A percentile compares a stretch with the other conserved stretches of the same genome.
phyloP scores from a whole-genome alignment of 2,329 filamentous ascomycete genomes.

The Fusarium avenaceum region DNA sequence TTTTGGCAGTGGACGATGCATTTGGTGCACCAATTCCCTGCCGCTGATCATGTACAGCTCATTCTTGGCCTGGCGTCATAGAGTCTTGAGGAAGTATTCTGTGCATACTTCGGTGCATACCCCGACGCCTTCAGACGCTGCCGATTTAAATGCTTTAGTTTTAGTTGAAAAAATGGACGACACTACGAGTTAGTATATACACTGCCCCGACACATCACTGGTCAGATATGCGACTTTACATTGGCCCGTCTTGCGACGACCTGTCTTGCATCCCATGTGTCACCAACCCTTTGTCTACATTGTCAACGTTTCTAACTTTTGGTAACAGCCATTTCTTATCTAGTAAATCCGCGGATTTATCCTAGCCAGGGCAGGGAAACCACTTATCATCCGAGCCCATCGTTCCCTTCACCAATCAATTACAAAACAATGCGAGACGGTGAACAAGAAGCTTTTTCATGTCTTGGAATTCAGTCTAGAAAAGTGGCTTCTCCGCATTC shows the following conservation, averaged over 20 bases:
- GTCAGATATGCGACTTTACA: too few relatives aligned
- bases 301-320: not conserved
- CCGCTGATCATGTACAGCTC: not conserved
- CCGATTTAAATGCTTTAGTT: not conserved
- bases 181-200: not conserved
- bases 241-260: not conserved
- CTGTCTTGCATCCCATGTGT: not conserved
- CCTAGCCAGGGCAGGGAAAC: too few relatives aligned
- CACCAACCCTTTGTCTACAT: not conserved
- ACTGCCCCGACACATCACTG: not conserved
- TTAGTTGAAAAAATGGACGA: not conserved
- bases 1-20: not conserved
- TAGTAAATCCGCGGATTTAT: not conserved
- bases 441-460: not conserved
- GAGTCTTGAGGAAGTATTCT: slow-evolving; percentile 14
- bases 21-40: not conserved
- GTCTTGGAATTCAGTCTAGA: not conserved
- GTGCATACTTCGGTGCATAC: slow-evolving; percentile 27
- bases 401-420: not conserved
- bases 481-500: slow-evolving; percentile 1
- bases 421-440: not conserved
- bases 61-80: slow-evolving; percentile 18
- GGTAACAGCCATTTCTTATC: not conserved
- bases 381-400: not conserved
- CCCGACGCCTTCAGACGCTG: not conserved